A percentile compares a stretch with the other conserved stretches of the same genome.
These are phyloP conservation scores for Lichtheimia corymbifera DNA, from an alignment of 371 early-diverging fungal species.

Conservation along the genomic window DNA sequence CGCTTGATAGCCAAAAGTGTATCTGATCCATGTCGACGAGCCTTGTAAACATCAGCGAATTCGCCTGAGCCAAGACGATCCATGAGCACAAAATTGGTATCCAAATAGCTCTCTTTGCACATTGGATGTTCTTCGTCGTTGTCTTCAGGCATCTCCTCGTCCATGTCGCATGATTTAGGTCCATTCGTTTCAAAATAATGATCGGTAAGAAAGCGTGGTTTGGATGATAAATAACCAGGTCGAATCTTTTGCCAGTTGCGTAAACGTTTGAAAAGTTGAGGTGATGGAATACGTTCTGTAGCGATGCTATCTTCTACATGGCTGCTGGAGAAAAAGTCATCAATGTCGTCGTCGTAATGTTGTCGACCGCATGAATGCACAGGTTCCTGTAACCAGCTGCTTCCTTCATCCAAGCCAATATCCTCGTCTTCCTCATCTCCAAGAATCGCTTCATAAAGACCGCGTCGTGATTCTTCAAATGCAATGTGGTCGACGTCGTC, in stretches of 20 bases:
- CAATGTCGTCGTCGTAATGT: conserved; percentile 3
- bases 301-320: conserved; percentile 12
- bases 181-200: conserved; percentile 33
- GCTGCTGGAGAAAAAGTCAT: neutral
- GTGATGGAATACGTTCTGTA: conserved; percentile 9
- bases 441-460: neutral
- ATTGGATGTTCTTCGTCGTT: conserved; percentile 6
- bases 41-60: conserved; percentile 80
- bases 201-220: conserved; percentile 34
- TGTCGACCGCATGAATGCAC: neutral
- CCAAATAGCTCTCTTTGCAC: conserved; percentile 28
- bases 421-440: neutral
- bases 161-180: conserved; percentile 12
- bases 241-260: conserved; percentile 5
- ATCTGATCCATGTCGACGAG: conserved; percentile 58
- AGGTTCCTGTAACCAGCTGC: neutral
- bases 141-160: conserved; percentile 7
- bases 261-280: neutral
- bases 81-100: conserved; percentile 27
- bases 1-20: conserved; percentile 78
- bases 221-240: conserved; percentile 16
- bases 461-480: neutral
- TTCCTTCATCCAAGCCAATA: neutral
- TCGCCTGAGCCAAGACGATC: conserved; percentile 70
- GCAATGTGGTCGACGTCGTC: neutral